Evolutionary conservation across 2,329 filamentous ascomycete species (phyloP), one percentile per base, ranked within the genome.

Genomic region (Tolypocladium paradoxum): DNA sequence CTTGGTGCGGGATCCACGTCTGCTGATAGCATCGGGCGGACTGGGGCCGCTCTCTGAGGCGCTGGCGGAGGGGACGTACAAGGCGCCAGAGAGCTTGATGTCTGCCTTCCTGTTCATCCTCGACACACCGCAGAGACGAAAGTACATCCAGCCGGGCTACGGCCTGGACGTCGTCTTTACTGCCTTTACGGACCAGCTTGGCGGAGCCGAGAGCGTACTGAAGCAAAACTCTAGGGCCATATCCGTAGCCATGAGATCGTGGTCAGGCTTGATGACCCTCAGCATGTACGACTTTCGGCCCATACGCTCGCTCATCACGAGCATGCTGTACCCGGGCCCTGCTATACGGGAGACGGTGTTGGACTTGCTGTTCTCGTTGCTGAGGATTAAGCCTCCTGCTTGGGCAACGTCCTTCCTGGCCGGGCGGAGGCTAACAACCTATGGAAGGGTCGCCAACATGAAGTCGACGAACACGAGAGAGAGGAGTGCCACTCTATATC

Each of bases 361-460:
- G 56, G 93, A 99, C 66, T 74, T 99, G 14, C 71, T 99, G 20
- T 96, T 95, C 63, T 77, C 78, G 0, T 67, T 85, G 3, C 70
- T 99, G 50, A 84, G 92, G 36, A 96, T 99, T 64, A 97, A 97
- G 48, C 91, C 54, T 84, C 93, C 45, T 85, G 90, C 9, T 4
- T 99, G 93, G 93, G 95, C 93, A 8, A 91, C 90, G 0, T 95
- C 92, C 0, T 99, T 96, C 66, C 79, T 99, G 48, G 93, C 95
- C 36, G 95, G 93, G 8, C 82, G 93, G 58, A 80, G 95, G 55
- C 75, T 99, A 48, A 99, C 95, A 0, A 99, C 93, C 0, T 99
- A 99, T 67, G 92, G 91, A n/a, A 82, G 95, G 61, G 91, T 97
- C 37, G 84, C 90, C 8, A 93, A 90, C 56, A 73, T 97, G 50